Evolutionary conservation across 1,284 basidiomycete species (phyloP).

Genomic region (Leccinum fuscescens): DNA sequence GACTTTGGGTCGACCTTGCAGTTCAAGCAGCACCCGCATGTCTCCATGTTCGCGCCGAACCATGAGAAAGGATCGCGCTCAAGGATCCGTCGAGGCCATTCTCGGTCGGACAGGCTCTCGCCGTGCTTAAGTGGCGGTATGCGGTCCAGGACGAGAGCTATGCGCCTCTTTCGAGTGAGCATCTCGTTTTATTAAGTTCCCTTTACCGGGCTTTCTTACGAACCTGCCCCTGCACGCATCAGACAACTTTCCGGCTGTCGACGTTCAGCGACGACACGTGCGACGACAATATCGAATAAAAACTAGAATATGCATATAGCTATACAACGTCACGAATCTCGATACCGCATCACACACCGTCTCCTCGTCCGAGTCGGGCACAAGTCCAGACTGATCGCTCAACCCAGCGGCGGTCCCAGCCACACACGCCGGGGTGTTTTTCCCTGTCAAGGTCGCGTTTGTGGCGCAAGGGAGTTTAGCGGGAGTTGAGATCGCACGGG

Average conservation of each 20-base stretch:
- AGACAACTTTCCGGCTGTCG: conserved; percentile 74
- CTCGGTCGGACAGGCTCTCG: conserved; percentile 85
- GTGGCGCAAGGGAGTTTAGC: conserved; percentile 76
- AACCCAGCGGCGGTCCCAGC: too few species aligned
- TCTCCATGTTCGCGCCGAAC: conserved; percentile 80
- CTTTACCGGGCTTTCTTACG: background rate
- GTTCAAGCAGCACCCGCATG: conserved; percentile 97
- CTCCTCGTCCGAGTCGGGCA: too few species aligned
- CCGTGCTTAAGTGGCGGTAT: conserved; percentile 93
- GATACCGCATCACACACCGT: too few species aligned
- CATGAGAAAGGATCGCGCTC: conserved; percentile 69
- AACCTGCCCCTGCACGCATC: background rate
- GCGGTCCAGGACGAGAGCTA: conserved; percentile 88
- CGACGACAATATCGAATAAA: conserved; percentile 96
- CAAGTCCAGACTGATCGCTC: too few species aligned
- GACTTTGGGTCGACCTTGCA: conserved; percentile 68
- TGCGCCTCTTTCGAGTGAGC: conserved; percentile 86
- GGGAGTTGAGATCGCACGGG: conserved; percentile 62
- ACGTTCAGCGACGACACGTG: conserved; percentile 86
- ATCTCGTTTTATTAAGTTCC: background rate
- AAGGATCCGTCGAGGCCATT: conserved; percentile 84
- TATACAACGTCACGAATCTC: too few species aligned
- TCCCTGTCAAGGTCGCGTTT: conserved; percentile 82
- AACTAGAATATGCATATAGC: conserved; percentile 59
- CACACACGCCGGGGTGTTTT: too few species aligned